Percentiles rank a stretch among this genome's conserved stretches.
Conservation (phyloP, 768 basidiomycete genomes). For the Panus rudis region DNA sequence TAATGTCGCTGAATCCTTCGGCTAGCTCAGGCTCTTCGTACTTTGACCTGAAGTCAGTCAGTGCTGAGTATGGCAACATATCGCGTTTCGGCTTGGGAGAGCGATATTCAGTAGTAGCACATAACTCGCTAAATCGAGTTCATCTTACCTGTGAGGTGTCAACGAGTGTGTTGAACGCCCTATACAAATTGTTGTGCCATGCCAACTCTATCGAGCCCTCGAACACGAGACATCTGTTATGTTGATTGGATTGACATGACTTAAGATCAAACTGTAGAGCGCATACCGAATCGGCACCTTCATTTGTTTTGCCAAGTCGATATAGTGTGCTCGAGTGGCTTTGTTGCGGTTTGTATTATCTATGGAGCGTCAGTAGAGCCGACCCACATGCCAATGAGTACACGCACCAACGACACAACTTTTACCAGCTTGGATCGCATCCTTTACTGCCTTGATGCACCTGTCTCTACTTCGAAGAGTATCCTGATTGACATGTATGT, state of each 20-base stretch:
- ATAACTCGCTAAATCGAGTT: conserved; percentile 6
- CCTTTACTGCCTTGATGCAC: conserved; percentile 61
- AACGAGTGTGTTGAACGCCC: conserved; percentile 64
- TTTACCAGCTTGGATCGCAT: conserved; percentile 44
- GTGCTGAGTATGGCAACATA: conserved; percentile 52
- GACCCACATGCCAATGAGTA: not conserved
- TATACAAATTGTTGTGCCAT: conserved; percentile 91
- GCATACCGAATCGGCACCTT: conserved; percentile 50
- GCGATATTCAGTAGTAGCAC: conserved; percentile 3
- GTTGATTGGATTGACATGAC: not conserved
- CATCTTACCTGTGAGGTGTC: conserved; percentile 38
- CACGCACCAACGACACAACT: conserved; percentile 73
- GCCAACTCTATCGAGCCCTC: conserved; percentile 72
- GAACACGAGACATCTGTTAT: conserved; percentile 65
- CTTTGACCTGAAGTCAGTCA: conserved; percentile 47
- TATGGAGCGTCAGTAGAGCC: conserved; percentile 20
- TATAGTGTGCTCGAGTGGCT: conserved; percentile 61
- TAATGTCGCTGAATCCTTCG: conserved; percentile 78
- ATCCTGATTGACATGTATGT: conserved; percentile 87
- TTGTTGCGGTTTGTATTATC: conserved; percentile 90
- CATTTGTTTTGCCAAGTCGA: conserved; percentile 55
- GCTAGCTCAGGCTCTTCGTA: conserved; percentile 58
- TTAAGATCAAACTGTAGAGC: not conserved
- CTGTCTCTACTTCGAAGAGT: conserved; percentile 64
- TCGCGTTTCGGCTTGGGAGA: conserved; percentile 38